These are phyloP conservation scores for Aspergillus haitiensis DNA, from an alignment of 495 filamentous ascomycete species.

Conservation along the genomic window DNA sequence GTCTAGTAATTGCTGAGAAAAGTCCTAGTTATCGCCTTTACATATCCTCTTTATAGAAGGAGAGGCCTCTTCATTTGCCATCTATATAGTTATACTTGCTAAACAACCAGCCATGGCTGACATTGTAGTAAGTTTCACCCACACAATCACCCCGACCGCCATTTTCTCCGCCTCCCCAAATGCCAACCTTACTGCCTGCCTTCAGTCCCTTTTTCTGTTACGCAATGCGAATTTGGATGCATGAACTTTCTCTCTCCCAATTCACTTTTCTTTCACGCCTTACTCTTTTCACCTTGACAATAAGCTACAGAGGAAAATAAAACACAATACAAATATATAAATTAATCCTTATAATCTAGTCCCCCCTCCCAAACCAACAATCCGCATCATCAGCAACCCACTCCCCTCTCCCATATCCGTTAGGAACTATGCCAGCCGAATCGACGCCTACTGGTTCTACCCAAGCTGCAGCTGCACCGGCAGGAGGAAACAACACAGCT, in stretches of 20 bases:
- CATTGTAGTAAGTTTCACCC: conserved; percentile 16
- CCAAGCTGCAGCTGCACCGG: conserved; percentile 15
- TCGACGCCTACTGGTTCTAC: conserved; percentile 10
- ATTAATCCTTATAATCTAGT: not conserved
- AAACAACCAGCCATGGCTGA: conserved; percentile 14
- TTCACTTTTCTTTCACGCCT: not conserved
- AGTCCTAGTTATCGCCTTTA: too few species aligned
- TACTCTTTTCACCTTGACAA: not conserved
- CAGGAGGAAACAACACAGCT: not conserved
- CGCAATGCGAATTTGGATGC: not conserved
- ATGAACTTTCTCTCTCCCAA: not conserved
- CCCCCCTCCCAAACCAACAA: not conserved
- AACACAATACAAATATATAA: too few species aligned
- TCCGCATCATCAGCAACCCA: not conserved
- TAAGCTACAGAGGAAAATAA: not conserved
- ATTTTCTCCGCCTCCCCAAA: conserved; percentile 13
- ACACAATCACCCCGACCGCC: conserved; percentile 10
- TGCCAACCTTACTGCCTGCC: conserved; percentile 12
- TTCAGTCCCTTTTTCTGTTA: conserved; percentile 4
- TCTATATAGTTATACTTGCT: not conserved
- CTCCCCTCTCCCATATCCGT: not conserved
- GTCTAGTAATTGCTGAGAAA: too few species aligned
- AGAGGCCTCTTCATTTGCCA: not conserved
- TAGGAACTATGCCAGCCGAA: conserved; percentile 24
- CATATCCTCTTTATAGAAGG: too few species aligned